Evolutionary conservation across 1,284 basidiomycete genomes (phyloP).

Genomic region (Mycena sp.): DNA sequence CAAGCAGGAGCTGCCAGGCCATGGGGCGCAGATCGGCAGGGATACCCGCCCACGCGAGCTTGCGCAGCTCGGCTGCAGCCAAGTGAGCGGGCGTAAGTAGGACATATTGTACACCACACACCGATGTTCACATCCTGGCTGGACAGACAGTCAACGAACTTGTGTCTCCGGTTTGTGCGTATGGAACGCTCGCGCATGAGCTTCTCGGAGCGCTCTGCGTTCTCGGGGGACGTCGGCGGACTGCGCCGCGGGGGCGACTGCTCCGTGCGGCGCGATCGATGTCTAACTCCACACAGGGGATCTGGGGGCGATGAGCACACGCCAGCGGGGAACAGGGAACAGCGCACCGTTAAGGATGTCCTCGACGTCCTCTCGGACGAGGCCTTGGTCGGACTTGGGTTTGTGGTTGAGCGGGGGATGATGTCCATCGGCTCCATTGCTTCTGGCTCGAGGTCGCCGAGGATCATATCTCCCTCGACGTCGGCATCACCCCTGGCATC

Average conservation of each 20-base stretch:
- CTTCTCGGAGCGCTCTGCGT: constrained; percentile 61
- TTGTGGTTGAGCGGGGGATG: constrained; percentile 44
- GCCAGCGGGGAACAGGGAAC: no score
- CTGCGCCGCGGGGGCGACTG: constrained; percentile 34
- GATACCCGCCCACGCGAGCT: constrained; percentile 96
- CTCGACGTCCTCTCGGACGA: constrained; percentile 72
- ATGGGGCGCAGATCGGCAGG: constrained; percentile 90
- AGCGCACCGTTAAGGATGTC: constrained; percentile 63
- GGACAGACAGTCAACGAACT: constrained; percentile 77
- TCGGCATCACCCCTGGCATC: constrained; percentile 55
- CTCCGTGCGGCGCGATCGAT: constrained; percentile 52
- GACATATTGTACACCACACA: constrained; percentile 42
- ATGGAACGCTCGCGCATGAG: constrained; percentile 80
- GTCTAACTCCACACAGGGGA: constrained; percentile 63
- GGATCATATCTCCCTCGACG: constrained; percentile 81
- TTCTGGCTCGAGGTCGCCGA: constrained; percentile 76
- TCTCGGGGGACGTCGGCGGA: constrained; percentile 36
- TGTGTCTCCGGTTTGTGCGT: constrained; percentile 73
- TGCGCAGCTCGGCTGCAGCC: constrained; percentile 85
- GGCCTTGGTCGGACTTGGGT: constrained; percentile 54
- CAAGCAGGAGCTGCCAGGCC: constrained; percentile 94
- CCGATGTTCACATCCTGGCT: constrained; percentile 81
- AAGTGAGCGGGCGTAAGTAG: no score
- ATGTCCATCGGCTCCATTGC: constrained; percentile 46
- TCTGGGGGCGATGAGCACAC: constrained; percentile 41